Evolutionary conservation across 1,284 basidiomycete genomes (phyloP).

Genomic region (Malassezia dermatis): DNA sequence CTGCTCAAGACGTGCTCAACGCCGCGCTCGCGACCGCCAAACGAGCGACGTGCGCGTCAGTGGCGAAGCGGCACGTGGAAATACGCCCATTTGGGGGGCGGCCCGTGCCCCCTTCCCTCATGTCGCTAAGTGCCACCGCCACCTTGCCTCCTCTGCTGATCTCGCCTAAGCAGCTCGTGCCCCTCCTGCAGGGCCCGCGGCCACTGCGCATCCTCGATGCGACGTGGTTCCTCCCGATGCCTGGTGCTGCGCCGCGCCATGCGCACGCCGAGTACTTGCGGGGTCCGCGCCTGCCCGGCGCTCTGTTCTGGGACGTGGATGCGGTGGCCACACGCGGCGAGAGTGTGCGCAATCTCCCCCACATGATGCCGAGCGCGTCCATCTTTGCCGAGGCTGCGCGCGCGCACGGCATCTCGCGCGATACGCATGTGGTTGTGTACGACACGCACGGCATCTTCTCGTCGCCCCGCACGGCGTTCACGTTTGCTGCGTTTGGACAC

Average conservation of each 20-base stretch:
- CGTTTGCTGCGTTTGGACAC: slow-evolving; percentile 41
- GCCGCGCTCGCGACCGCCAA: too few relatives aligned
- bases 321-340: slow-evolving; percentile 50
- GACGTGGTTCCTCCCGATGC: slow-evolving; percentile 71
- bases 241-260: slow-evolving; percentile 51
- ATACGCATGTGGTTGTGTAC: slow-evolving; percentile 79
- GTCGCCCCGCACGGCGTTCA: slow-evolving; percentile 31
- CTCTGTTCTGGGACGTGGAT: slow-evolving; percentile 74
- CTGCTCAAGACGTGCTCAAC: too few relatives aligned
- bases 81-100: not conserved
- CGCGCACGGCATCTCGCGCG: slow-evolving; percentile 62
- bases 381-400: slow-evolving; percentile 71
- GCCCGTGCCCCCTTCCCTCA: not conserved
- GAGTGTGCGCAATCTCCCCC: slow-evolving; percentile 55
- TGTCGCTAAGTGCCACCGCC: slow-evolving; percentile 5
- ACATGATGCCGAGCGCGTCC: slow-evolving; percentile 76
- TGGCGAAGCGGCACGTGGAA: not conserved
- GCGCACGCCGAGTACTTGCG: slow-evolving; percentile 57
- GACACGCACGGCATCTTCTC: slow-evolving; percentile 79
- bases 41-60: not conserved
- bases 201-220: slow-evolving; percentile 54
- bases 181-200: slow-evolving; percentile 10
- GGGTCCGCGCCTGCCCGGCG: slow-evolving; percentile 61
- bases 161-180: slow-evolving; percentile 12
- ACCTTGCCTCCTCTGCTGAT: slow-evolving; percentile 8